Conservation (phyloP, 2,329 filamentous ascomycete species). For the Tolypocladium tropicale region DNA sequence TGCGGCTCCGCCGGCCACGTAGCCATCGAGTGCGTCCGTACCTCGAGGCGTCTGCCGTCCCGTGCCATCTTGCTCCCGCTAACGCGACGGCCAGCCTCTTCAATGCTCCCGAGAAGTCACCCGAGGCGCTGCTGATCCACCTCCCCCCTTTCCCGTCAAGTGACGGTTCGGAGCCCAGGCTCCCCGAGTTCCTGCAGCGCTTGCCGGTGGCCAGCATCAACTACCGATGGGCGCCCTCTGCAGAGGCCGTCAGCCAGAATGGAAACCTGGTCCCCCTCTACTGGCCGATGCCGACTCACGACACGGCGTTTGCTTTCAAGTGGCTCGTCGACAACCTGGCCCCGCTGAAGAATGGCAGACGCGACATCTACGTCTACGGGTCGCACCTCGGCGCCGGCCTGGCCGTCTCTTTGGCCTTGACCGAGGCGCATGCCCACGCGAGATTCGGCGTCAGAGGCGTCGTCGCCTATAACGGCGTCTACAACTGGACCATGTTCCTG, state of each 20-base stretch:
- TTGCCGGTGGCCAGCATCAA: slow-evolving; percentile 45
- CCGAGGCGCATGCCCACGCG: slow-evolving; percentile 35
- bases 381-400: slow-evolving; percentile 48
- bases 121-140: slow-evolving; percentile 38
- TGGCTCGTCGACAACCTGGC: slow-evolving; percentile 38
- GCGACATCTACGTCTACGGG: slow-evolving; percentile 38
- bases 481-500: slow-evolving; percentile 54
- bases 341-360: slow-evolving; percentile 22
- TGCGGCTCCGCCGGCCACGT: slow-evolving; percentile 40
- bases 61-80: slow-evolving; percentile 4
- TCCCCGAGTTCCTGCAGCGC: slow-evolving; percentile 30
- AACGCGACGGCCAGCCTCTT: slow-evolving; percentile 30
- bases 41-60: background rate
- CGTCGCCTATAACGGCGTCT: slow-evolving; percentile 49
- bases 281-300: slow-evolving; percentile 50
- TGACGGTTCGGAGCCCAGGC: slow-evolving; percentile 12
- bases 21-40: slow-evolving; percentile 35
- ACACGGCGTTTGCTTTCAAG: slow-evolving; percentile 41
- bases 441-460: slow-evolving; percentile 41
- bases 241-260: slow-evolving; percentile 5
- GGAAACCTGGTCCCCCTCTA: slow-evolving; percentile 14
- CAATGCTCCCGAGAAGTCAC: slow-evolving; percentile 28
- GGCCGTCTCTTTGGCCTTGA: slow-evolving; percentile 46
- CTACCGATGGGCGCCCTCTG: slow-evolving; percentile 42
- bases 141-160: slow-evolving; percentile 37